Percentiles rank a stretch among this genome's conserved stretches.
These are phyloP conservation scores for Rosa persica DNA, from an alignment of 306 rosid genomes.

Conservation along the genomic window DNA sequence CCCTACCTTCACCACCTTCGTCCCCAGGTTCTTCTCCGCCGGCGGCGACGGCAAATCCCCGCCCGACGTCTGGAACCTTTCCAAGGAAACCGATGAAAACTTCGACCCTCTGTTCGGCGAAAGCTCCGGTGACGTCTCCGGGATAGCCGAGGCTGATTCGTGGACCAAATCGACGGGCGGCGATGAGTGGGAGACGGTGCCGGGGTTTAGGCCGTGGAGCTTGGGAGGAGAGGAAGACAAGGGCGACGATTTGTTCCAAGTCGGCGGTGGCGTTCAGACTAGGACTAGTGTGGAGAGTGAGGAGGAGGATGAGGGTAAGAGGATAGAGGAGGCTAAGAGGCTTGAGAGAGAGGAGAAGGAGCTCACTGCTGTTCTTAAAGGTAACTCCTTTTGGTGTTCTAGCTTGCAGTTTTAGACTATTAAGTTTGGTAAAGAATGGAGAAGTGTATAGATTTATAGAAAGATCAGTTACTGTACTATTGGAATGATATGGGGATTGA, in stretches of 20 bases:
- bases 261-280: conserved; percentile 22
- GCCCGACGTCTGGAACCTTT: conserved; percentile 41
- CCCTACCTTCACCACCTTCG: conserved; percentile 17
- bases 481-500: background rate
- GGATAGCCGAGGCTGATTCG: conserved; percentile 28
- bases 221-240: conserved; percentile 50
- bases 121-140: conserved; percentile 32
- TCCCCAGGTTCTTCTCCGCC: conserved; percentile 53
- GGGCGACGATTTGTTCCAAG: conserved; percentile 45
- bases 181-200: conserved; percentile 39
- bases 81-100: conserved; percentile 43
- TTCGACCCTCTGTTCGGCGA: conserved; percentile 44
- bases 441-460: background rate
- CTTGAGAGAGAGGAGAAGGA: conserved; percentile 63
- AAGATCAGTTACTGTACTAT: too few species aligned
- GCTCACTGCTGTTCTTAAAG: conserved; percentile 62
- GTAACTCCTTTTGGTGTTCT: conserved; percentile 25
- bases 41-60: conserved; percentile 35
- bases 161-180: conserved; percentile 39
- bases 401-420: background rate
- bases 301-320: conserved; percentile 32
- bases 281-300: too few species aligned
- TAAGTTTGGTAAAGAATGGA: background rate
- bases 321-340: conserved; percentile 35
- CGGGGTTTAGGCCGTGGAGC: conserved; percentile 52